A percentile compares a stretch with the other conserved stretches of the same genome.
Conservation (phyloP, 306 rosid genomes). For the Acacia confusa region DNA sequence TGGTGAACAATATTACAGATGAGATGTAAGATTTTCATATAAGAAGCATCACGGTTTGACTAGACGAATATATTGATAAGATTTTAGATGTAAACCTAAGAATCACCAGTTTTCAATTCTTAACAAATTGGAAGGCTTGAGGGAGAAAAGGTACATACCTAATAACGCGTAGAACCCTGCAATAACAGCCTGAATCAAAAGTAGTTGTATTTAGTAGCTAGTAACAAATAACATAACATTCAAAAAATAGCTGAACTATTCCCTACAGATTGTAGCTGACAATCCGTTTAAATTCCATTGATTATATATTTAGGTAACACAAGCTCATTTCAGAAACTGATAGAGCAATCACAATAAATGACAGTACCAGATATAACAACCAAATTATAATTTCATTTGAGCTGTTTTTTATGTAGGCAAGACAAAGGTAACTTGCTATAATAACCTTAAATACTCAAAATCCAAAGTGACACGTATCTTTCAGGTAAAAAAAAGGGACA, state of each 20-base stretch:
- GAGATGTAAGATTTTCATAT: not conserved
- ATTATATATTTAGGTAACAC: slow-evolving; percentile 6
- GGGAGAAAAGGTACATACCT: slow-evolving; percentile 51
- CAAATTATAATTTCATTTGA: not conserved
- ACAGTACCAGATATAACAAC: slow-evolving; percentile 13
- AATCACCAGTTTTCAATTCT: not conserved
- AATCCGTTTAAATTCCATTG: not conserved
- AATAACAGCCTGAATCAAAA: slow-evolving; percentile 65
- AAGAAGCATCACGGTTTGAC: not conserved
- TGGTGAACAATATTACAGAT: not conserved
- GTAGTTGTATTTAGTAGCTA: slow-evolving; percentile 32
- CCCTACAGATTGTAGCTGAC: slow-evolving; percentile 18
- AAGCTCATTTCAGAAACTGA: slow-evolving; percentile 14
- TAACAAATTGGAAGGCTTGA: not conserved
- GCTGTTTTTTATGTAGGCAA: not conserved
- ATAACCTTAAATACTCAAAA: not conserved
- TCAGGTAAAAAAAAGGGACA: slow-evolving; percentile 5
- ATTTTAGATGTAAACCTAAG: not conserved
- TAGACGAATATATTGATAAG: not conserved
- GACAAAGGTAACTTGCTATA: not conserved
- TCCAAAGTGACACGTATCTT: slow-evolving; percentile 28
- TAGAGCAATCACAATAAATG: slow-evolving; percentile 5
- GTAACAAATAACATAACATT: slow-evolving; percentile 27
- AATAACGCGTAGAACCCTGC: slow-evolving; percentile 61
- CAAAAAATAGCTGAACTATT: slow-evolving; percentile 20